phyloP scores from a whole-genome alignment of 441 rosid genomes.

The Syzygium malaccense region DNA sequence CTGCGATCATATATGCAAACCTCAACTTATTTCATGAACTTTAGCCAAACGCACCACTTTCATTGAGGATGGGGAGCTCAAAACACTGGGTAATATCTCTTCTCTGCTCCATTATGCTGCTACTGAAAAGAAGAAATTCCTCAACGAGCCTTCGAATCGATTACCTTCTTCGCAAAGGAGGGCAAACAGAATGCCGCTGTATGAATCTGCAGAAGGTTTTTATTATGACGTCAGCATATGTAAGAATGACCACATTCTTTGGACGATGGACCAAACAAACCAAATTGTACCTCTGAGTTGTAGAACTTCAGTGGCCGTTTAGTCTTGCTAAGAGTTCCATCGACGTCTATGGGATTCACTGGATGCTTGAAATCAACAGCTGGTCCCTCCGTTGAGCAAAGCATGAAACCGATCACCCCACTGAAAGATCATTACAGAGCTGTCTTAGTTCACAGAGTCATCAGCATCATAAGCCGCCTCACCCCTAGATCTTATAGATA shows the following conservation, averaged over 20 bases:
- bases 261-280: background rate
- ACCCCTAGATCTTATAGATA: background rate
- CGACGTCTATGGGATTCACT: conserved; percentile 49
- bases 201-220: conserved; percentile 51
- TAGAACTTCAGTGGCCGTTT: conserved; percentile 65
- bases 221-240: background rate
- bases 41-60: conserved; percentile 2
- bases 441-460: background rate
- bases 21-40: conserved; percentile 19
- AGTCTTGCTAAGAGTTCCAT: conserved; percentile 26
- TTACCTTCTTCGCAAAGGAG: conserved; percentile 80
- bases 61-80: background rate
- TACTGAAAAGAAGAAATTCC: background rate
- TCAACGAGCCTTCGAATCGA: conserved; percentile 40
- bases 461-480: background rate
- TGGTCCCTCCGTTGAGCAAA: conserved; percentile 90
- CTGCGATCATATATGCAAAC: conserved; percentile 3
- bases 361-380: conserved; percentile 88
- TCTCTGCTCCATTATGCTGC: background rate
- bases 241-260: background rate
- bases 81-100: background rate
- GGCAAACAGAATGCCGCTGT: conserved; percentile 94
- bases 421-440: conserved; percentile 21
- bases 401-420: conserved; percentile 96
- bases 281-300: conserved; percentile 59